These are phyloP conservation scores for Hemisphaericaspora xylofermentans DNA, from an alignment of 1,139 yeast genomes.

Conservation along the genomic window DNA sequence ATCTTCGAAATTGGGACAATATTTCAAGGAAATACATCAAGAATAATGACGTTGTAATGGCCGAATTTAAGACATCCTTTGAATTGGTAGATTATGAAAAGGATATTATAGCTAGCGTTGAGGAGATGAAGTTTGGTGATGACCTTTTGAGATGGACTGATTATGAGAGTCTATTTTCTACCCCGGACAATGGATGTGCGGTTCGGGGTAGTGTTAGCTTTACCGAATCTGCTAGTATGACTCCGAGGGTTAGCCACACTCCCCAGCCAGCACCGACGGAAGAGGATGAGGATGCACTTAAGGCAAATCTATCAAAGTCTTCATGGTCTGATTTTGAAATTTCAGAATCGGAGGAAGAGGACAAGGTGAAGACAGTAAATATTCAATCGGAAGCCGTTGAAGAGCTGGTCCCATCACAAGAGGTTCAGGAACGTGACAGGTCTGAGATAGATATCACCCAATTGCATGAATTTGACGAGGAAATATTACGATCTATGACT, in stretches of 20 bases:
- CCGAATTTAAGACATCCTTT: slow-evolving; percentile 29
- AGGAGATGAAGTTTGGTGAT: slow-evolving; percentile 13
- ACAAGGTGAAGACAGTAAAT: slow-evolving; percentile 12
- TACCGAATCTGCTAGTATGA: background rate
- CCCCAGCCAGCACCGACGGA: background rate
- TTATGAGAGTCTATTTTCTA: slow-evolving; percentile 13
- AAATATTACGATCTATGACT: slow-evolving; percentile 15
- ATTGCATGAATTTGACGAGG: slow-evolving; percentile 15
- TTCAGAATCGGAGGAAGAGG: slow-evolving; percentile 10
- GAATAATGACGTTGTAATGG: slow-evolving; percentile 6
- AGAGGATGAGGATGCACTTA: background rate
- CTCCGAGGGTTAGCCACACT: background rate
- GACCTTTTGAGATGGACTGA: slow-evolving; percentile 25
- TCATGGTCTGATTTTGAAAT: slow-evolving; percentile 4
- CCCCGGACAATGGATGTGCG: background rate
- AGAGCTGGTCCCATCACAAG: too few relatives aligned
- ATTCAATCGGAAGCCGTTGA: slow-evolving; percentile 10
- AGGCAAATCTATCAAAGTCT: background rate
- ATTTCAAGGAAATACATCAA: slow-evolving; percentile 17
- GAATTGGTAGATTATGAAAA: slow-evolving; percentile 26
- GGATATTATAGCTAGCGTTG: slow-evolving; percentile 6
- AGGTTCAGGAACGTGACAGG: slow-evolving; percentile 10
- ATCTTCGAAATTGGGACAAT: slow-evolving; percentile 11
- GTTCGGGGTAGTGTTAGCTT: background rate
- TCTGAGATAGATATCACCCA: slow-evolving; percentile 11